These are phyloP conservation scores for Saccharomycopsis phalli DNA, from an alignment of 1,139 yeast genomes.

Conservation along the genomic window DNA sequence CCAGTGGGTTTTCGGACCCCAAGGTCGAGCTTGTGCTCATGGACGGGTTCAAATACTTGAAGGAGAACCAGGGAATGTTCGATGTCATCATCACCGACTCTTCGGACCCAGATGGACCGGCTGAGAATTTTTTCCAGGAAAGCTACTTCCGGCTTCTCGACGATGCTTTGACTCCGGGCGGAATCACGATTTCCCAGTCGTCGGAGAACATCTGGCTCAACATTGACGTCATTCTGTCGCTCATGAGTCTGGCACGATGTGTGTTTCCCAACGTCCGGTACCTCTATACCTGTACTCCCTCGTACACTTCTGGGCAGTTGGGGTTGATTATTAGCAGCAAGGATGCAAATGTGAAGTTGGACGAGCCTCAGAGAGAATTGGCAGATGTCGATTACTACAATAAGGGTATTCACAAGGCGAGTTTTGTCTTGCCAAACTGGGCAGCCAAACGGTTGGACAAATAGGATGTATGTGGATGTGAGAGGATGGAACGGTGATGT, in stretches of 20 bases:
- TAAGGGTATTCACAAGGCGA: constrained; percentile 68
- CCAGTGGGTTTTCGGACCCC: constrained; percentile 64
- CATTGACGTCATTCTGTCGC: constrained; percentile 65
- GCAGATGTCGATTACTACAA: constrained; percentile 73
- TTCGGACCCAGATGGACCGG: constrained; percentile 96
- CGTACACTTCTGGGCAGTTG: constrained; percentile 89
- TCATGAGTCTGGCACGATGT: constrained; percentile 63
- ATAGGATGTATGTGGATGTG: background rate
- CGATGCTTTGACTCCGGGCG: constrained; percentile 75
- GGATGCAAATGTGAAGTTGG: constrained; percentile 53
- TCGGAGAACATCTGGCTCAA: constrained; percentile 83
- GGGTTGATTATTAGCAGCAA: constrained; percentile 92
- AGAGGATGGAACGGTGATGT: too few relatives aligned
- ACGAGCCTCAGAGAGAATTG: constrained; percentile 60
- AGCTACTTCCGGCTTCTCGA: constrained; percentile 74
- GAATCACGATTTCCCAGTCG: constrained; percentile 86
- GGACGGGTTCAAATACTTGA: constrained; percentile 87
- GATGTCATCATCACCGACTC: constrained; percentile 93
- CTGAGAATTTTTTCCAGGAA: constrained; percentile 78
- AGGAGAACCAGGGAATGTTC: constrained; percentile 45
- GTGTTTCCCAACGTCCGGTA: constrained; percentile 87
- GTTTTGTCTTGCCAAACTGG: constrained; percentile 84
- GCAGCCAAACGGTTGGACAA: constrained; percentile 38
- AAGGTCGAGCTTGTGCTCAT: constrained; percentile 77
- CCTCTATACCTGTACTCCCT: constrained; percentile 83